phyloP scores from a whole-genome alignment of 768 basidiomycete species.

The Panaeolus cyanescens region DNA sequence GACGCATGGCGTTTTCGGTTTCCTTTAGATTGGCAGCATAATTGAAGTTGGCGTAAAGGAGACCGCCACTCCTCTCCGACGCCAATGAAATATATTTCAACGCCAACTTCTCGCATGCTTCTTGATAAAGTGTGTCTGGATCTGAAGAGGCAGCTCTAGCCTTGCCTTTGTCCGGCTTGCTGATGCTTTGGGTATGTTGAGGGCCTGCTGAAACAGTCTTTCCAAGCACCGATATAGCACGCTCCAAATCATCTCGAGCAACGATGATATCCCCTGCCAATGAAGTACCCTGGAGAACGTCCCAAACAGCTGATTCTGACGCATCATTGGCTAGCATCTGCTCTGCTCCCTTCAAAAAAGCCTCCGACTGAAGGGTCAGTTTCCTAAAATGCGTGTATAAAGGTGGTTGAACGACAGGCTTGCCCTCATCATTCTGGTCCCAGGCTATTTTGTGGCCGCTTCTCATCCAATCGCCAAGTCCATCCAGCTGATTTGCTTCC shows the following conservation, averaged over 20 bases:
- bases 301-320: conserved; percentile 35
- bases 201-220: conserved; percentile 15
- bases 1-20: conserved; percentile 40
- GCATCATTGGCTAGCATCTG: conserved; percentile 36
- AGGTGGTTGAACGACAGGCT: conserved; percentile 36
- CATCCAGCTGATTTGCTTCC: conserved; percentile 39
- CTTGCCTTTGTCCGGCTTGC: conserved; percentile 29
- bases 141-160: conserved; percentile 29
- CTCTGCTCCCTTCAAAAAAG: conserved; percentile 47
- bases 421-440: conserved; percentile 30
- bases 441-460: conserved; percentile 42
- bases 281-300: conserved; percentile 43
- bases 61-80: conserved; percentile 15
- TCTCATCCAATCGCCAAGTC: conserved; percentile 52
- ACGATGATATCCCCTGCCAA: conserved; percentile 56
- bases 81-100: conserved; percentile 45
- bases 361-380: conserved; percentile 50
- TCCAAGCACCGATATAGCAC: conserved; percentile 44
- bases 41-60: conserved; percentile 32
- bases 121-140: conserved; percentile 41
- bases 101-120: conserved; percentile 47
- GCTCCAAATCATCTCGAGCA: conserved; percentile 48
- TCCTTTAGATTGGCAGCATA: conserved; percentile 31
- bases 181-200: conserved; percentile 9
- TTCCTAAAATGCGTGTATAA: conserved; percentile 56